Percentiles rank a stretch among this genome's conserved stretches.
Conservation (phyloP, 192 early-diverging fungal genomes). For the Rhizophagus clarus region DNA sequence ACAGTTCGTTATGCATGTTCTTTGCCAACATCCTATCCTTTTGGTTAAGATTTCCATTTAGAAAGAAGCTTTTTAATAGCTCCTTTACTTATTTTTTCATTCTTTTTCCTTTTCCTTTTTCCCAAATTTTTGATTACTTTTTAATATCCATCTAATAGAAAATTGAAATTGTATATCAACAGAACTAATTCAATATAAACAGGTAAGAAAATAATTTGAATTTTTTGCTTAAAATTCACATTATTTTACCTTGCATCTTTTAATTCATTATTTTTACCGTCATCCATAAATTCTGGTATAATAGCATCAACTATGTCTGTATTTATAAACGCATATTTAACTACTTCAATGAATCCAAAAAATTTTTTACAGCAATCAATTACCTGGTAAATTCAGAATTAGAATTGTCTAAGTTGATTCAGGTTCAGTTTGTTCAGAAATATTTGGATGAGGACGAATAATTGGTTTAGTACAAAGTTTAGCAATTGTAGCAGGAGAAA, state of each 20-base stretch:
- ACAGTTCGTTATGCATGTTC: too few species aligned
- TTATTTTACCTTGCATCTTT: background rate
- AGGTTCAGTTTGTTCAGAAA: background rate
- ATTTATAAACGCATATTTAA: too few species aligned
- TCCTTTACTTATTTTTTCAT: background rate
- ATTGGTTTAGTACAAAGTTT: background rate
- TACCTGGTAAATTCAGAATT: too few species aligned
- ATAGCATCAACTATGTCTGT: too few species aligned
- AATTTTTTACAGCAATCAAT: too few species aligned
- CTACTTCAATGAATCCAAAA: too few species aligned
- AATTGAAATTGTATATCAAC: background rate
- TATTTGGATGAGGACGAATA: background rate
- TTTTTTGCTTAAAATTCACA: background rate
- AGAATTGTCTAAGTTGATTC: background rate
- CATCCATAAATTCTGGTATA: too few species aligned
- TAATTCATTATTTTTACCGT: too few species aligned
- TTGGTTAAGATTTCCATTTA: background rate
- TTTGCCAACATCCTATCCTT: too few species aligned
- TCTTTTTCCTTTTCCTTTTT: background rate
- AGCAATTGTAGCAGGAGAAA: background rate
- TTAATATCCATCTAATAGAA: background rate
- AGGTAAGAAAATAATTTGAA: background rate
- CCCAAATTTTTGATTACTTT: background rate
- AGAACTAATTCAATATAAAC: background rate
- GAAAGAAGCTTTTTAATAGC: background rate